Evolutionary conservation across 495 filamentous ascomycete species (phyloP).

Genomic region (Mytilinidion resinicola): DNA sequence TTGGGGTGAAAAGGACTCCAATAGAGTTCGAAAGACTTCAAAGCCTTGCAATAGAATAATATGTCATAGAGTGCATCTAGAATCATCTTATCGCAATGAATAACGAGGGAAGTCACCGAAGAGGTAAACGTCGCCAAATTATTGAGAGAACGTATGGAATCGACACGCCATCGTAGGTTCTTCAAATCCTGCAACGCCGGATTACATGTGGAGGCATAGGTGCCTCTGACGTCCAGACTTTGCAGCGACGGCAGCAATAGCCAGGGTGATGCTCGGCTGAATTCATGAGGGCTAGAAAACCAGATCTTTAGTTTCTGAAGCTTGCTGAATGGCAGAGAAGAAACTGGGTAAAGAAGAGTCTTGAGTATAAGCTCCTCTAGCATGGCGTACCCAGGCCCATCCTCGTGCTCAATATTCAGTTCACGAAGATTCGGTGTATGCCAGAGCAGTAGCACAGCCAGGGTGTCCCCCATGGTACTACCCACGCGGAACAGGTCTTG

Average conservation of each 20-base stretch:
- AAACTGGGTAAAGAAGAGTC: neutral
- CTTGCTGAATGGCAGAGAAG: neutral
- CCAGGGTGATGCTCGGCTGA: neutral
- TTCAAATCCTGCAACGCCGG: no score
- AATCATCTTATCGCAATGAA: neutral
- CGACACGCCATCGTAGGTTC: neutral
- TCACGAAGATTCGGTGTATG: neutral
- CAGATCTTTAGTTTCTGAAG: neutral
- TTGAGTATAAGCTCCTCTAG: neutral
- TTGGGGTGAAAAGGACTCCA: neutral
- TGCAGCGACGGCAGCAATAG: neutral
- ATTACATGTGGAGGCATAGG: neutral
- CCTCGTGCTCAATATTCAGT: neutral
- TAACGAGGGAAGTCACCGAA: neutral
- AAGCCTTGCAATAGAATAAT: neutral
- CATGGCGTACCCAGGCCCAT: neutral
- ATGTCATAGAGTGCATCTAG: neutral
- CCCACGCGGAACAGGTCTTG: neutral
- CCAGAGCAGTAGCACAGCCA: neutral
- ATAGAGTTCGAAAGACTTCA: neutral
- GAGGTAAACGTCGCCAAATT: neutral
- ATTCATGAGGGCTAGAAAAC: neutral
- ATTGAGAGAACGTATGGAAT: neutral
- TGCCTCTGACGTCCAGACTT: neutral
- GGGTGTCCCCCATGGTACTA: neutral